Conservation (phyloP, 176 grass and related monocot genomes). For the Phoenix roebelenii region DNA sequence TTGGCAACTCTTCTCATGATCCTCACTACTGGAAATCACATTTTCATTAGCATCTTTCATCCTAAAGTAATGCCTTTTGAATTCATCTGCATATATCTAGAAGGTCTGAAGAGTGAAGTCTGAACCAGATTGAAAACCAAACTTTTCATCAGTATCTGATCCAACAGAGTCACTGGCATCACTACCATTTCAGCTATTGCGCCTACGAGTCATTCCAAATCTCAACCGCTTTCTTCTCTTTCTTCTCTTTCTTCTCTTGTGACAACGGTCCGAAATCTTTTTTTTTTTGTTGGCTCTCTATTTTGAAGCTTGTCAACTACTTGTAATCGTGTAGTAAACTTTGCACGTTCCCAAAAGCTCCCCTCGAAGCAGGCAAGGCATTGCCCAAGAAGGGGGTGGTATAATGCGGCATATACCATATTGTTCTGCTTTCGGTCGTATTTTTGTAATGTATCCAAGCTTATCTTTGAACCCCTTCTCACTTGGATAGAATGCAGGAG, state of each 20-base stretch:
- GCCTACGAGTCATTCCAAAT: conserved; percentile 29
- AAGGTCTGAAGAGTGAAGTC: conserved; percentile 76
- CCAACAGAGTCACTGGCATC: too few relatives aligned
- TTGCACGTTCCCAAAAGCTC: conserved; percentile 44
- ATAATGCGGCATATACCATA: conserved; percentile 63
- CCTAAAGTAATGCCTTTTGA: conserved; percentile 73
- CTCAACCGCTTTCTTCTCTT: conserved; percentile 74
- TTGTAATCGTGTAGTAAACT: conserved; percentile 87
- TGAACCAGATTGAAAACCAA: conserved; percentile 52
- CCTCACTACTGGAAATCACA: neutral
- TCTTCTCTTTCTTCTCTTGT: conserved; percentile 84
- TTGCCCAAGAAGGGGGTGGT: conserved; percentile 68
- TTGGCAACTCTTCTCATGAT: conserved; percentile 33
- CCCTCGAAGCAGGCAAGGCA: conserved; percentile 57
- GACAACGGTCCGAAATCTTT: conserved; percentile 39
- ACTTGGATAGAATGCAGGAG: too few relatives aligned
- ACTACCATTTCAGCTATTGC: too few relatives aligned
- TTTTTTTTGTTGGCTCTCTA: conserved; percentile 65
- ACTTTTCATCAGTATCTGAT: too few relatives aligned
- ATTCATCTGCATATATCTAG: conserved; percentile 52
- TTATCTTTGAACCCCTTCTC: conserved; percentile 23
- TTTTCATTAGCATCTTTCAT: conserved; percentile 17
- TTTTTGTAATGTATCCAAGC: conserved; percentile 62
- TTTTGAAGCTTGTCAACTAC: conserved; percentile 96
- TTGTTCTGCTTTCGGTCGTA: conserved; percentile 38